phyloP scores from a whole-genome alignment of 805 yeast genomes.

The Pichia rugopelliculosa region DNA sequence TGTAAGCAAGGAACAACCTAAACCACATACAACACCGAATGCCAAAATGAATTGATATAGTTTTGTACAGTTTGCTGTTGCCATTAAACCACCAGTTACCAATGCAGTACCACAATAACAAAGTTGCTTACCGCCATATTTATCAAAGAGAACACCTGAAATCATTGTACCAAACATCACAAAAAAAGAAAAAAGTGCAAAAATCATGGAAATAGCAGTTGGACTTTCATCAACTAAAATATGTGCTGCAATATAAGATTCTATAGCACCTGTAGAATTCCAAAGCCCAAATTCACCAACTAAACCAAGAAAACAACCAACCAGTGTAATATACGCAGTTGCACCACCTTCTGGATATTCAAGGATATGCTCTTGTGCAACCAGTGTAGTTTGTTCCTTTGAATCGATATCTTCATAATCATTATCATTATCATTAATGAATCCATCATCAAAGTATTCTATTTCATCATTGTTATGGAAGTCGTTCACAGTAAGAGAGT shows the following conservation, averaged over 20 bases:
- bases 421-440: background rate
- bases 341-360: conserved; percentile 56
- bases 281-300: conserved; percentile 55
- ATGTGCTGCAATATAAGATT: conserved; percentile 51
- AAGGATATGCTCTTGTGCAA: conserved; percentile 9
- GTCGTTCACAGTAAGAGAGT: background rate
- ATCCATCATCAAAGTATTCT: background rate
- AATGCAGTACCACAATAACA: conserved; percentile 31
- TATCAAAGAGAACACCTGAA: conserved; percentile 41
- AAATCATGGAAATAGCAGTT: conserved; percentile 62
- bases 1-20: conserved; percentile 40
- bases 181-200: conserved; percentile 43
- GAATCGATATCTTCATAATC: background rate
- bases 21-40: conserved; percentile 39
- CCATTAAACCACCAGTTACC: conserved; percentile 34
- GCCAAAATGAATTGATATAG: conserved; percentile 46
- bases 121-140: conserved; percentile 36
- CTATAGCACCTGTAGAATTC: conserved; percentile 61
- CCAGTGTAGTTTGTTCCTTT: background rate
- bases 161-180: conserved; percentile 35
- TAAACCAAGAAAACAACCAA: conserved; percentile 55
- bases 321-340: conserved; percentile 33
- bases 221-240: conserved; percentile 38
- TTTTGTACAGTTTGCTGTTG: conserved; percentile 36
- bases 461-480: background rate